A percentile compares a stretch with the other conserved stretches of the same genome.
These are phyloP conservation scores for Rhizoctonia solani DNA, from an alignment of 1,284 basidiomycete species.

Conservation along the genomic window DNA sequence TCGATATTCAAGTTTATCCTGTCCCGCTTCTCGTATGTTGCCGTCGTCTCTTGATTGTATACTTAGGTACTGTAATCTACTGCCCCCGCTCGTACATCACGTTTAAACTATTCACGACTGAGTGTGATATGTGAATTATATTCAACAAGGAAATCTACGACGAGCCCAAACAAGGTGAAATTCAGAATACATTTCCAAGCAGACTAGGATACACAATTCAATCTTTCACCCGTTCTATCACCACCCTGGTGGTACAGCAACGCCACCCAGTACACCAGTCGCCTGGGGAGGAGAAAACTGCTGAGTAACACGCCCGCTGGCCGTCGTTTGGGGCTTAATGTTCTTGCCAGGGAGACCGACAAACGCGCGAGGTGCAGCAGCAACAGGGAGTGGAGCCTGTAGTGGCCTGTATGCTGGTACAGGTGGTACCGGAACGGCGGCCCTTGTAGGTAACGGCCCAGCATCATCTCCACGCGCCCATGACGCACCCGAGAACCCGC, in stretches of 20 bases:
- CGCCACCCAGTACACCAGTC: not conserved
- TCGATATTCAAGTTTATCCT: not conserved
- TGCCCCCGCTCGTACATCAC: not conserved
- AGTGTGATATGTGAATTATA: not conserved
- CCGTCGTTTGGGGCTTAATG: not conserved
- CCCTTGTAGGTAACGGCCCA: not conserved
- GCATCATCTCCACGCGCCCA: conserved; percentile 12
- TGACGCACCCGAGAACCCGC: conserved; percentile 23
- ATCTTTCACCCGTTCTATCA: not conserved
- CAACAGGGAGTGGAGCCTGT: not conserved
- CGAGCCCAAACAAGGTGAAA: too few species aligned
- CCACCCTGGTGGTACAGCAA: conserved; percentile 20
- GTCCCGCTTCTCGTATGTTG: not conserved
- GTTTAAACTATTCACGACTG: too few species aligned
- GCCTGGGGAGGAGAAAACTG: not conserved
- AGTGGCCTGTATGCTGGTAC: not conserved
- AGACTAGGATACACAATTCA: not conserved
- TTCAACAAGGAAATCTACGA: too few species aligned
- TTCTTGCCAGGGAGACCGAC: conserved; percentile 16
- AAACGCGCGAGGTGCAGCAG: not conserved
- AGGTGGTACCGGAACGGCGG: not conserved
- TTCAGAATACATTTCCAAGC: conserved; percentile 9
- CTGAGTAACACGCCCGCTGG: not conserved
- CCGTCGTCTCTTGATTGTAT: conserved; percentile 13
- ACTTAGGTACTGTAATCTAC: conserved; percentile 20